Conservation (phyloP, 2,329 filamentous ascomycete genomes). For the Fusarium ambrosium region DNA sequence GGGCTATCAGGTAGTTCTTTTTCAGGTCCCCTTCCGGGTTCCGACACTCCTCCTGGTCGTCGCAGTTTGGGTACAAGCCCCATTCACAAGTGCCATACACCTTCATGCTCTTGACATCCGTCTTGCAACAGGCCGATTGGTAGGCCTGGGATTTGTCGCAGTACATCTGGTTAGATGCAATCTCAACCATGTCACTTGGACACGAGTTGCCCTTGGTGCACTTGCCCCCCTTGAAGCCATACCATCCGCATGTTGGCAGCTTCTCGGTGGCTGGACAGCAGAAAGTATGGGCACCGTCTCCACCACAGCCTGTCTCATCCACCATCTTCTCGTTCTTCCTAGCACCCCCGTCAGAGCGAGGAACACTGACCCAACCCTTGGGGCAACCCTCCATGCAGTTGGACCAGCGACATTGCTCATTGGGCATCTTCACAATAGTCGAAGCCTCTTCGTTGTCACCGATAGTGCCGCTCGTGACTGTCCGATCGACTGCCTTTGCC, state of each 20-base stretch:
- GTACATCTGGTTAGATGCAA: slow-evolving; percentile 17
- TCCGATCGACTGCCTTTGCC: not conserved
- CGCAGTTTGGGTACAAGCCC: slow-evolving; percentile 22
- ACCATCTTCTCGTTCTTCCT: slow-evolving; percentile 17
- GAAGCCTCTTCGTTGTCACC: not conserved
- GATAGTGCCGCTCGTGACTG: not conserved
- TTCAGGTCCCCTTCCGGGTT: not conserved
- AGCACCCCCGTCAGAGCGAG: not conserved
- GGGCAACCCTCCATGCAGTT: slow-evolving; percentile 27
- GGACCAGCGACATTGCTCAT: slow-evolving; percentile 22
- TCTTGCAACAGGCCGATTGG: slow-evolving; percentile 21
- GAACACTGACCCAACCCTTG: slow-evolving; percentile 15
- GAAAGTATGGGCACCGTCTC: slow-evolving; percentile 12
- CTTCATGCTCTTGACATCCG: slow-evolving; percentile 13
- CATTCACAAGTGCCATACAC: slow-evolving; percentile 18
- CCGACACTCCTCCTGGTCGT: not conserved
- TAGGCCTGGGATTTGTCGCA: slow-evolving; percentile 9
- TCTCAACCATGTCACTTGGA: slow-evolving; percentile 14
- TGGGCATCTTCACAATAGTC: not conserved
- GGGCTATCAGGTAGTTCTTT: not conserved
- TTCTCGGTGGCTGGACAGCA: slow-evolving; percentile 19
- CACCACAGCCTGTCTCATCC: slow-evolving; percentile 19
- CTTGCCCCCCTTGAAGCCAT: slow-evolving; percentile 2
- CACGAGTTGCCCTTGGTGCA: slow-evolving; percentile 1
- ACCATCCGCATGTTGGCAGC: slow-evolving; percentile 19